Evolutionary conservation across 768 basidiomycete species (phyloP), one percentile per base, ranked within the genome.

Genomic region (Phlegmacium glaucopus): DNA sequence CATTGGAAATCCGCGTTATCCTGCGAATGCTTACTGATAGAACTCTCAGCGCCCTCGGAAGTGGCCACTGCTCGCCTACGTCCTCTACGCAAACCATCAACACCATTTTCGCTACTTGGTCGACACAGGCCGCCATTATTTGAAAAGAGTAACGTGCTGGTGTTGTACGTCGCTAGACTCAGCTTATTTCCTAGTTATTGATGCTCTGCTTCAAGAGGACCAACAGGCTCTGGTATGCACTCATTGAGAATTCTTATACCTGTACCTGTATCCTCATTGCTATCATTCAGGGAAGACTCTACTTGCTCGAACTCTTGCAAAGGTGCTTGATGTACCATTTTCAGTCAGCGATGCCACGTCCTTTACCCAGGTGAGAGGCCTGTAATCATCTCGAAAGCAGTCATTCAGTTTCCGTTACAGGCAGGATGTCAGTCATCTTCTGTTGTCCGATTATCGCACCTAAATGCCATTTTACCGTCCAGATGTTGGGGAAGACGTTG

Each of bases 401-500:
- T 11, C n/a, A 17, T 13, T 30, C 36, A 30, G 22, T 22, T 35
- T 44, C 18, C 4, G 2, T 18, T 7, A 17, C 39, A 89, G 85
- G 85, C 85, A 9, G 86, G 86, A 65, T 88, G 87, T 87, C 39
- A 63, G 83, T 74, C 41, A 27, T 46, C 29, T 44, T 6, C 15
- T 38, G 13, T 27, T 46, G 40, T 39, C 12, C 56, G 17, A 58
- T 50, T 29, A 42, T 27, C 12, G 32, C 12, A 12, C 22, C 32
- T 22, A 38, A 45, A 54, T 55, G 34, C 54, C 45, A 42, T 39
- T 42, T 37, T 30, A 30, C 45, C 26, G 13, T 42, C 25, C 54
- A 93, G 90, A 96, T 68, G 91, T 98, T 39, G 94, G 94, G 54
- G 95, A 96, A 60, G 95, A 98, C 61, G 94, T 96, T 7, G 95